Evolutionary conservation across 306 rosid genomes (phyloP), one percentile per base, ranked within the genome.

Genomic region (Cicer cuneatum): DNA sequence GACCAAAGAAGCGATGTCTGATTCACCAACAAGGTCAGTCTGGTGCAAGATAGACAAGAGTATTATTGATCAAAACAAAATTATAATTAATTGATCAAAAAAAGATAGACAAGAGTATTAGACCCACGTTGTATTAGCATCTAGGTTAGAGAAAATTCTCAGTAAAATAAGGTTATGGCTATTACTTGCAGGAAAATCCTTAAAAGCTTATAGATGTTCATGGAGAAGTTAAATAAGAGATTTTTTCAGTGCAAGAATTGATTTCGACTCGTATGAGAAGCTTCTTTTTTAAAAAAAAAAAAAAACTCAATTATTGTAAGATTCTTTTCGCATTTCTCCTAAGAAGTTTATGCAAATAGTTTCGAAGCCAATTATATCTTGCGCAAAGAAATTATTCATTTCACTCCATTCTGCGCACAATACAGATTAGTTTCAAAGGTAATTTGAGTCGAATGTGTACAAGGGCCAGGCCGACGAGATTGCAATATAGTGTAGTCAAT

Each of bases 21-120:
- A 69, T 85, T 94, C 93, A 1, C 89, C 92, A 67, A 94, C 99
- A 79, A 94, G 97, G 81, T 92, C 99, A 35, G 89, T 92, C 99
- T 94, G 86, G 79, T 29, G 33, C 37, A 75, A 80, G 57, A 39
- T 18, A 75, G 74, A 81, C 39, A 74, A 39, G 47, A 58, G 69
- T 8, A 70, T 79, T 59, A 29, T 5, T 29, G 5, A 29, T 29
- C 35, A 29, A 29, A 29, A 4, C 35, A 29, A 29, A 29, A 29
- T 4, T 29, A 29, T 29, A 29, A 29, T 29, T 29, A 29, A 29
- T 29, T 29, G 35, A 29, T 29, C 33, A 29, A 29, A 29, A 29
- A 29, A 29, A 29, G 35, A 29, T 68, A 84, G 72, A 60, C 78
- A 45, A 63, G 35, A 29, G 35, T 29, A 13, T 59, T 7, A 59